Base-by-base conservation (phyloP, 306 rosid species). In the Erythrophleum fordii region DNA sequence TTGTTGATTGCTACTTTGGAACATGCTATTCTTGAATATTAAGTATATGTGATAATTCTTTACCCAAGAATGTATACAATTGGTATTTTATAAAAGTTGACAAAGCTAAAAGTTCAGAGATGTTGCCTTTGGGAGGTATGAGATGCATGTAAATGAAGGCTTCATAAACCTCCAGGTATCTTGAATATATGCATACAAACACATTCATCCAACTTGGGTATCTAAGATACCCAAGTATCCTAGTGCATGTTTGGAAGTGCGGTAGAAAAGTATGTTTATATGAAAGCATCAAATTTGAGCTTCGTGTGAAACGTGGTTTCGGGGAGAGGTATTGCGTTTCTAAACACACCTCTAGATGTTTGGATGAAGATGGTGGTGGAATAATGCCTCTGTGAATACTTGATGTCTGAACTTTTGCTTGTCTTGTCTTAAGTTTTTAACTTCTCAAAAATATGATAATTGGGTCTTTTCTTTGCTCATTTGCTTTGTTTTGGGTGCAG, bases 401-500 rank as follows among this genome's bases (percentile, higher is more conserved):
- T 23, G 11, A 41, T 41, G 5, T 41, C 46, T 11, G 3, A 66
- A 66, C 12, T 78, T 70, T 61, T 58, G 67, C 62, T 53, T 42
- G 17, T 11, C 74, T 71, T 72, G 18, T 46, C 34, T 68, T 23
- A 37, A 3, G 23, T 77, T 14, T 17, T 73, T 65, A 11, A 46
- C 71, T 75, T 66, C 45, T 42, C 20, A 37, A 25, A 55, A 72
- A 6, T 41, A 20, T 34, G 44, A 8, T 65, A 18, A 61, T 61
- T 77, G 6, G 14, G 34, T 62, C 62, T 34, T 61, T 71, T 49
- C 20, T 72, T 37, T 39, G 13, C 18, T 28, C 31, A 7, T 55
- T 82, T 66, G 31, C 61, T 59, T 52, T 59, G 37, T 46, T 58
- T 48, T n/a, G 66, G 13, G 69, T 87, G 84, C 89, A 94, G 98